phyloP scores from a whole-genome alignment of 176 grass and related monocot genomes.

The Ananas comosus region DNA sequence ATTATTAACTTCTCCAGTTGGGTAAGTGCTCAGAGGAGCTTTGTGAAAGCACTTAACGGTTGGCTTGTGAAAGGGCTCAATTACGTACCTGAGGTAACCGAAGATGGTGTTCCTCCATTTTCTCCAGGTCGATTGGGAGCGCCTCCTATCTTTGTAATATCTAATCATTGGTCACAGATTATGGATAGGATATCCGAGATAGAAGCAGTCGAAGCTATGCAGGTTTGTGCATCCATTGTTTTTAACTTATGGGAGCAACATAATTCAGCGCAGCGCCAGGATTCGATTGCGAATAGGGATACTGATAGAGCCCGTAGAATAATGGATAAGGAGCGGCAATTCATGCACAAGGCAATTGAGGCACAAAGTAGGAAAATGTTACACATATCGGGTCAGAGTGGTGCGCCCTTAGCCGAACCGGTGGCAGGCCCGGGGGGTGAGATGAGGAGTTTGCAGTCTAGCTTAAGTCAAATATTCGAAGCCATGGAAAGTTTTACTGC shows the following conservation, averaged over 20 bases:
- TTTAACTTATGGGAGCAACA: conserved; percentile 56
- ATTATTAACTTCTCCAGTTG: conserved; percentile 56
- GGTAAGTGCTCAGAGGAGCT: conserved; percentile 66
- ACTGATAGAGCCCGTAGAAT: conserved; percentile 58
- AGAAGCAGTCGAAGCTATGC: conserved; percentile 60
- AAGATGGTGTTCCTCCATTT: conserved; percentile 75
- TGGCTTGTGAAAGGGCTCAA: conserved; percentile 69
- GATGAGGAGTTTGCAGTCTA: conserved; percentile 42
- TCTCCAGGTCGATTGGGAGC: conserved; percentile 87
- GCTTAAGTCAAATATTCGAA: conserved; percentile 66
- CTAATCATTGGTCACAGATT: conserved; percentile 56
- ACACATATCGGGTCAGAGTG: conserved; percentile 33
- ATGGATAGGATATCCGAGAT: conserved; percentile 52
- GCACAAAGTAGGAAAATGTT: conserved; percentile 68
- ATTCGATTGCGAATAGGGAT: conserved; percentile 64
- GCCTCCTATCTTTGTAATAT: conserved; percentile 81
- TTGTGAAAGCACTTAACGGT: conserved; percentile 45
- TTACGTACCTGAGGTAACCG: conserved; percentile 71
- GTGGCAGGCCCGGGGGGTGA: conserved; percentile 28
- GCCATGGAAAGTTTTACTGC: conserved; percentile 65
- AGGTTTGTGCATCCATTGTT: conserved; percentile 48
- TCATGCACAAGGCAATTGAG: conserved; percentile 68
- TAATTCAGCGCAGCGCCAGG: conserved; percentile 56
- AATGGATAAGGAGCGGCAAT: conserved; percentile 75
- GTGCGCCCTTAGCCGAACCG: conserved; percentile 41